A percentile compares a stretch with the other conserved stretches of the same genome.
Conservation (phyloP, 768 basidiomycete species). For the Rubroboletus satanas region DNA sequence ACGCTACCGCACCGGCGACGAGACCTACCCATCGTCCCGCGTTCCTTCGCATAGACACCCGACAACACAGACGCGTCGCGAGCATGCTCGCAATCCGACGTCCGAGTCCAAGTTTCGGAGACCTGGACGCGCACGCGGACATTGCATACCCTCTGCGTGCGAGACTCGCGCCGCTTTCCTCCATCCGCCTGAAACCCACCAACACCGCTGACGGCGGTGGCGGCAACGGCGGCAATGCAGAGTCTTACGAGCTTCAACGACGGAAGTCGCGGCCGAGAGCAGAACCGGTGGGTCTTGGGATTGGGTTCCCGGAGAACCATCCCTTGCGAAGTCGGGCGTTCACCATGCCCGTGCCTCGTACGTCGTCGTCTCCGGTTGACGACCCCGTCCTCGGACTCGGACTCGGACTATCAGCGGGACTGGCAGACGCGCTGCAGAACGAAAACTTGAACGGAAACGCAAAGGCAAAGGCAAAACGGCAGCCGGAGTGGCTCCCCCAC, state of each 20-base stretch:
- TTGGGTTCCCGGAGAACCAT: conserved; percentile 27
- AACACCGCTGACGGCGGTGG: too few species aligned
- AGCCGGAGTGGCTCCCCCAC: conserved; percentile 5
- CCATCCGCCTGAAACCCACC: neutral
- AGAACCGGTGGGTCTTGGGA: conserved; percentile 23
- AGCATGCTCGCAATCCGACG: conserved; percentile 22
- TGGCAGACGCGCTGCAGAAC: too few species aligned
- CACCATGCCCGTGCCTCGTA: conserved; percentile 14
- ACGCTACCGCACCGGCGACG: neutral
- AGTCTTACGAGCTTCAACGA: conserved; percentile 14
- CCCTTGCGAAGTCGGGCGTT: conserved; percentile 16
- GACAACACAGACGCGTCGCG: conserved; percentile 22
- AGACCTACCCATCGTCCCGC: conserved; percentile 7
- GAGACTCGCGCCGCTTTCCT: neutral
- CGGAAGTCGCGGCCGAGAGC: neutral
- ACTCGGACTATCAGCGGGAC: neutral
- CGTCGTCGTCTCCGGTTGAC: neutral
- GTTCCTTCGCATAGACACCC: conserved; percentile 24
- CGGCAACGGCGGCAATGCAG: neutral
- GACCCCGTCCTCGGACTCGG: neutral
- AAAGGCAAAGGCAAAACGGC: neutral
- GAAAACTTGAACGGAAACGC: too few species aligned
- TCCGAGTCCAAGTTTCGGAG: neutral
- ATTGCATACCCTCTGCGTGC: neutral
- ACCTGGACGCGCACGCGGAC: neutral